Conservation (phyloP, 176 grass and related monocot species). For the Ampelocalamus luodianensis region DNA sequence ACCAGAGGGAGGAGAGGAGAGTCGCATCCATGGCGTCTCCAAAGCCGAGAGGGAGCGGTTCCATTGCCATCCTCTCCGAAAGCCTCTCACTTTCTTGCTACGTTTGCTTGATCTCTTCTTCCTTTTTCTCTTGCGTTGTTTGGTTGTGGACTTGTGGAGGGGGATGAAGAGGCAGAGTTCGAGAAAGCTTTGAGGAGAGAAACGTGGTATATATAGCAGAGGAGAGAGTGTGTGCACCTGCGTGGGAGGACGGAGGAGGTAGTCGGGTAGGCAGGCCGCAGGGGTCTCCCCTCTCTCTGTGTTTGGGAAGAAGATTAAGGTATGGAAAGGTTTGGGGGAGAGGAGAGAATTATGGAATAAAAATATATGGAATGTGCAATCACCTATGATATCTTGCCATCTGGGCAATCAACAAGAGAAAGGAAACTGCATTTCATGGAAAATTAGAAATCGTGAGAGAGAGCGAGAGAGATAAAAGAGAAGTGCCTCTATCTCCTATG, state of each 20-base stretch:
- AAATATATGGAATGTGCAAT: slow-evolving; percentile 32
- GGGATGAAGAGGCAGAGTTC: neutral
- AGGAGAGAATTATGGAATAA: slow-evolving; percentile 41
- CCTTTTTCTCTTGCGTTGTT: neutral
- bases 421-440: neutral
- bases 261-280: too few species aligned
- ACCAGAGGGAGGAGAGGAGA: slow-evolving; percentile 57
- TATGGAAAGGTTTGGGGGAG: slow-evolving; percentile 9
- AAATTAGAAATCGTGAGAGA: neutral
- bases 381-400: slow-evolving; percentile 39
- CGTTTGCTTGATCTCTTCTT: slow-evolving; percentile 11
- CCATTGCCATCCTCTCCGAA: slow-evolving; percentile 56
- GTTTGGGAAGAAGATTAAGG: neutral
- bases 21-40: slow-evolving; percentile 59
- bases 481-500: neutral
- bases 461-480: neutral
- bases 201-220: slow-evolving; percentile 40
- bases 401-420: neutral
- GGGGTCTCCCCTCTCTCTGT: neutral
- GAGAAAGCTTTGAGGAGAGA: slow-evolving; percentile 16
- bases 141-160: neutral
- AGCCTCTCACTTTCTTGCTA: neutral
- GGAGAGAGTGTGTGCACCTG: neutral
- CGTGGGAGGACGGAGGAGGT: neutral
- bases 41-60: slow-evolving; percentile 55